phyloP scores from a whole-genome alignment of 108 stramenopile species.

The Cyclotella baltica region DNA sequence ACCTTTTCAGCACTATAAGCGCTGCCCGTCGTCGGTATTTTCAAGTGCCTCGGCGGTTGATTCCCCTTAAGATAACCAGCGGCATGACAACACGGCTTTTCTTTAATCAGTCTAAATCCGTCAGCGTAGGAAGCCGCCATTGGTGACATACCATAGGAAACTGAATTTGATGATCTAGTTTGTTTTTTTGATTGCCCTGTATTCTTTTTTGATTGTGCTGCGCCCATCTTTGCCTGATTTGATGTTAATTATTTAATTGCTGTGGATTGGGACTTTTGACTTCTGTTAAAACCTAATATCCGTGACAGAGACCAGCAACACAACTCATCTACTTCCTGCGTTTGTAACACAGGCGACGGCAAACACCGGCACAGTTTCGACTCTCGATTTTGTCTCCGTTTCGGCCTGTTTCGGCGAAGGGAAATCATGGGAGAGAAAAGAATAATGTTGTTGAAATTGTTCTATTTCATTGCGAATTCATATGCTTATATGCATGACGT shows the following conservation, averaged over 20 bases:
- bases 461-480: too few relatives aligned
- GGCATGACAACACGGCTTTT: constrained; percentile 2
- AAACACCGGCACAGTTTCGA: too few relatives aligned
- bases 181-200: background rate
- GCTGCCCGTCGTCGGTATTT: background rate
- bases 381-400: too few relatives aligned
- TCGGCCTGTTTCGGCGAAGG: too few relatives aligned
- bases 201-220: constrained; percentile 2
- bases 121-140: constrained; percentile 8
- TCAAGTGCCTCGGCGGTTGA: background rate
- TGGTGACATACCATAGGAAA: constrained; percentile 5
- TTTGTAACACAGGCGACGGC: too few relatives aligned
- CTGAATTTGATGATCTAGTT: background rate
- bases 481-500: too few relatives aligned
- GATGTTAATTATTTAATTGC: background rate
- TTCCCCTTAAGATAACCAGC: background rate
- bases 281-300: background rate
- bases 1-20: background rate
- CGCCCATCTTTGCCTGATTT: background rate
- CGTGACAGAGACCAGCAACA: too few relatives aligned
- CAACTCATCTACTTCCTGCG: too few relatives aligned
- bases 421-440: too few relatives aligned
- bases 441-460: too few relatives aligned
- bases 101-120: constrained; percentile 9
- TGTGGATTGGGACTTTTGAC: background rate